Base-by-base conservation (phyloP, 805 yeast species). In the Tetrapisispora fleetii region DNA sequence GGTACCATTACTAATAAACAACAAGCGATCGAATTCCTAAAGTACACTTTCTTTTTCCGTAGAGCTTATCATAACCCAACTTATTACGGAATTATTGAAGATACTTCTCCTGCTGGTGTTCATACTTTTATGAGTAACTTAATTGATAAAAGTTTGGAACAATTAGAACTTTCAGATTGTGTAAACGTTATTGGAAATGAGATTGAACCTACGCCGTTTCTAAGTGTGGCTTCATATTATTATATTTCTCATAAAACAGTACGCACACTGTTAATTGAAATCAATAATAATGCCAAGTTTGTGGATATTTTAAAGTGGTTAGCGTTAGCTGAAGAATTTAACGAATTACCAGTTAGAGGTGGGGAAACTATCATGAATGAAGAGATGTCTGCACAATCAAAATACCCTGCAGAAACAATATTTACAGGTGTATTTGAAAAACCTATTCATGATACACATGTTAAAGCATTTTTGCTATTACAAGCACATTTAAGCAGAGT, bases 31-130 rank as follows among this genome's bases (percentile, higher is more conserved):
- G 88, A 84, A 51, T 93, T 98, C 95, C 74, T 93, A 22, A 96
- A 97, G 14, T 93, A 93, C 65, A 93, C 99, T 0, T 93, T 93
- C 60, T 73, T 93, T 75, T 83, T 81, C 67, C 95, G 93, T 18
- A 74, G 99, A 52, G 93, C 93, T 89, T 80, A 86, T 50, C 88
- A 88, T 60, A 91, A 89, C 54, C 99, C 99, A 7, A 83, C 91
- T 54, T 83, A 84, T 0, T 93, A 93, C 59, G 98, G 95, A 11
- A 79, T 95, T 45, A 84, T 78, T 40, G 86, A 80, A 50, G 90
- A 83, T 57, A 64, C 68, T 2, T 59, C 76, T 18, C 65, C 74
- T 2, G 74, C 72, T 2, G 88, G 86, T 7, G 75, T 81, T 48
- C 72, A 80, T 50, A 59, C 71, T 54, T 80, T 77, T 56, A 67